These are phyloP conservation scores for Diplodia seriata DNA, from an alignment of 2,329 filamentous ascomycete genomes.

Conservation along the genomic window DNA sequence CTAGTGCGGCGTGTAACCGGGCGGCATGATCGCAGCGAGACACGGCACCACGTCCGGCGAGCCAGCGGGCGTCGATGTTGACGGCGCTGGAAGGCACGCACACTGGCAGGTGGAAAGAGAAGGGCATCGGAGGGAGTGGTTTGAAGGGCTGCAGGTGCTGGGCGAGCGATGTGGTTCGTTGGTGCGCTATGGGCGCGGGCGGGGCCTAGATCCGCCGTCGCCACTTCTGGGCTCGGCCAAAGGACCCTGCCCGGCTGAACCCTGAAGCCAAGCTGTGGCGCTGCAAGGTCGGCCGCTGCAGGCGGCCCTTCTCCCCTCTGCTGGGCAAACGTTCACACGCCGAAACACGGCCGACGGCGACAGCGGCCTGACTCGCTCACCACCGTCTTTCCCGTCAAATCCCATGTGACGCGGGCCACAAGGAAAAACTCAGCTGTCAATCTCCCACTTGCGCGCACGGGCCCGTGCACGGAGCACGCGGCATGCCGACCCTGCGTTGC, in stretches of 20 bases:
- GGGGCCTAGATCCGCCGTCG: constrained; percentile 25
- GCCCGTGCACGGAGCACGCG: not conserved
- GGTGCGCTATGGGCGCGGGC: constrained; percentile 14
- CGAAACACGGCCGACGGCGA: constrained; percentile 25
- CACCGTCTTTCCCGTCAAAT: constrained; percentile 27
- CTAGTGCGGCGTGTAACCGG: constrained; percentile 23
- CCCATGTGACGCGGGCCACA: constrained; percentile 29
- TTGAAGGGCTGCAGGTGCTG: not conserved
- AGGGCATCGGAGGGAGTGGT: not conserved
- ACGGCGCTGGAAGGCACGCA: not conserved
- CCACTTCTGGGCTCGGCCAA: constrained; percentile 14
- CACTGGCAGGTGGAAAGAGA: not conserved
- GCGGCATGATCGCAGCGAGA: not conserved
- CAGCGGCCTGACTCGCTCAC: constrained; percentile 14
- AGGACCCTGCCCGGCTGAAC: constrained; percentile 28
- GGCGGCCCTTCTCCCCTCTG: constrained; percentile 2
- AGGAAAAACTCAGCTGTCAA: constrained; percentile 26
- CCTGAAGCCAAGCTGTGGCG: constrained; percentile 21
- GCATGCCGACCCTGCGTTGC: constrained; percentile 10
- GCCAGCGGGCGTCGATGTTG: not conserved
- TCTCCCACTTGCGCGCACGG: not conserved
- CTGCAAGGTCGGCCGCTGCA: not conserved
- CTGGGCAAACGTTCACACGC: not conserved
- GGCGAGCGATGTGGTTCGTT: constrained; percentile 13
- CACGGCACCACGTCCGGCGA: not conserved